Evolutionary conservation across 176 grass and related monocot species (phyloP).

Genomic region (Panicum miliaceum): DNA sequence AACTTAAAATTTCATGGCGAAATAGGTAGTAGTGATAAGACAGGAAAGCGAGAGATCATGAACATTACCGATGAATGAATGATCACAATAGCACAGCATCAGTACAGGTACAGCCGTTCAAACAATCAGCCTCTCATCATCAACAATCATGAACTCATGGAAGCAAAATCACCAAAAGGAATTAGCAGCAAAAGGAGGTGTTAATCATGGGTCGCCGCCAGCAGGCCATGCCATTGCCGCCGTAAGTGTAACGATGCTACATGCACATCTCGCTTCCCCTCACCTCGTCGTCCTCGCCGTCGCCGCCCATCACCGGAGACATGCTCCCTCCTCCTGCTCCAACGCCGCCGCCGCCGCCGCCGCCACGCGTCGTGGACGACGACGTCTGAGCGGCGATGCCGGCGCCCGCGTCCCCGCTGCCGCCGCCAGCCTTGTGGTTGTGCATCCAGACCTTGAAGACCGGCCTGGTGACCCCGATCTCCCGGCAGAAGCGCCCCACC

Average conservation of each 20-base stretch:
- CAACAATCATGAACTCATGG: slow-evolving; percentile 30
- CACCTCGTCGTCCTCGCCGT: slow-evolving; percentile 60
- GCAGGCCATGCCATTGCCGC: neutral
- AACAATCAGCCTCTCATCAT: slow-evolving; percentile 46
- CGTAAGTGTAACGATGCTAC: slow-evolving; percentile 16
- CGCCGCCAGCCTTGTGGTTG: slow-evolving; percentile 75
- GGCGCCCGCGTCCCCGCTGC: slow-evolving; percentile 14
- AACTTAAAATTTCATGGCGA: slow-evolving; percentile 7
- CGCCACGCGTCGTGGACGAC: slow-evolving; percentile 61
- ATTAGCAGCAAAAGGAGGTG: slow-evolving; percentile 28
- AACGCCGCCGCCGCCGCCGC: slow-evolving; percentile 5
- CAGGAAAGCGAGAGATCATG: neutral
- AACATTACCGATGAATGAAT: neutral
- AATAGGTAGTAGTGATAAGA: neutral
- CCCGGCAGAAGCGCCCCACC: slow-evolving; percentile 77
- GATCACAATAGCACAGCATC: slow-evolving; percentile 17
- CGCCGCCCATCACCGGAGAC: slow-evolving; percentile 43
- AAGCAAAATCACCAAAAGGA: slow-evolving; percentile 46
- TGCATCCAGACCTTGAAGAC: slow-evolving; percentile 99
- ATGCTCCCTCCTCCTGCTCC: slow-evolving; percentile 17
- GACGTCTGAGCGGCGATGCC: slow-evolving; percentile 40
- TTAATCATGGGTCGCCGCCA: slow-evolving; percentile 26
- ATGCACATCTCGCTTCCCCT: slow-evolving; percentile 61
- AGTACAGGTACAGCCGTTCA: slow-evolving; percentile 24
- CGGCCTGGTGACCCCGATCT: slow-evolving; percentile 81